Percentiles rank a stretch among this genome's conserved stretches.
These are phyloP conservation scores for Friedmanniomyces endolithicus DNA, from an alignment of 495 filamentous ascomycete species.

Conservation along the genomic window DNA sequence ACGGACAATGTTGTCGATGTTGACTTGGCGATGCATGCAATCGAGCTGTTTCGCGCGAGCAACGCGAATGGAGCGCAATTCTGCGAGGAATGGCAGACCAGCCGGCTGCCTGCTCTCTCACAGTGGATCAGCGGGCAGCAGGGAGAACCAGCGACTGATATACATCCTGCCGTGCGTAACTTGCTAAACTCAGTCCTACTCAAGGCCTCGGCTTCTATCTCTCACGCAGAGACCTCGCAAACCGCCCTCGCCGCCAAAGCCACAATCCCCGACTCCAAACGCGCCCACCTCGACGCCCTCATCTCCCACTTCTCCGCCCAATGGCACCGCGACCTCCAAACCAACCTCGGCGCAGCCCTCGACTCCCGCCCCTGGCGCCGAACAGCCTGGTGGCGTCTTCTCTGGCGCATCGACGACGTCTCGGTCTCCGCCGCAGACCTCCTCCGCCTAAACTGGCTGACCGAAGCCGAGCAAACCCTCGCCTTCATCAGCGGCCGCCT, in stretches of 20 bases:
- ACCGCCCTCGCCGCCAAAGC: conserved; percentile 28
- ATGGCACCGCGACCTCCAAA: conserved; percentile 71
- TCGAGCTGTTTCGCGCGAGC: conserved; percentile 32
- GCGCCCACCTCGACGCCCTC: conserved; percentile 40
- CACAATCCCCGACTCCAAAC: conserved; percentile 32
- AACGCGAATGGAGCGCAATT: conserved; percentile 38
- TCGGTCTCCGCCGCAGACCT: conserved; percentile 66
- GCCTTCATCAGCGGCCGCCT: conserved; percentile 75
- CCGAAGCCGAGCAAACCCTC: conserved; percentile 56
- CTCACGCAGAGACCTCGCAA: conserved; percentile 36
- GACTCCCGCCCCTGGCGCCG: conserved; percentile 53
- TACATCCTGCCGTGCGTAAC: conserved; percentile 50
- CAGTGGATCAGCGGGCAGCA: conserved; percentile 47
- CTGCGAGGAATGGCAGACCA: conserved; percentile 18
- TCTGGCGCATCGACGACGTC: conserved; percentile 90
- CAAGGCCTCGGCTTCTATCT: conserved; percentile 43
- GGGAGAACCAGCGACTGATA: conserved; percentile 15
- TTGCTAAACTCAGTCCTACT: conserved; percentile 56
- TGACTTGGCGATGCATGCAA: conserved; percentile 41
- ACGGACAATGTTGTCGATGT: conserved; percentile 38
- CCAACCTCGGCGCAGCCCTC: conserved; percentile 64
- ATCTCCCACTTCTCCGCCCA: conserved; percentile 62
- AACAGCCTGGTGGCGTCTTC: conserved; percentile 85
- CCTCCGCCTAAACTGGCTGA: conserved; percentile 59
- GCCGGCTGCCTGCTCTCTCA: conserved; percentile 42